Evolutionary conservation across 1,284 basidiomycete species (phyloP), one percentile per base, ranked within the genome.

Genomic region (Farysia itapuensis): DNA sequence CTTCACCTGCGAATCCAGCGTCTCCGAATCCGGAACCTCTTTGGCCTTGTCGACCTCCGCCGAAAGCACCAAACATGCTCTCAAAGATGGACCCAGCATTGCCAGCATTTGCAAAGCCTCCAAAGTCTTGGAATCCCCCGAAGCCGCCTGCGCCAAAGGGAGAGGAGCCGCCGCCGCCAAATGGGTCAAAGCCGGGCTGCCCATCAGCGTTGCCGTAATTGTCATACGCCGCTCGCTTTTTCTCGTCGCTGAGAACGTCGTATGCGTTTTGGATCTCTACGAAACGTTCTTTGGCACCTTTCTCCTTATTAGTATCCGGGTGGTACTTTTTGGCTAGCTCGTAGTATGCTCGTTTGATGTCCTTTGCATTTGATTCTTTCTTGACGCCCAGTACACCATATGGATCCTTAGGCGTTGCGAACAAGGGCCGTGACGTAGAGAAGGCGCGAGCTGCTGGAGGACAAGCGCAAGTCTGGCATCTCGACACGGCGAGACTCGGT

Each of bases 261-360:
- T 97, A 99, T 9, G 95, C 95, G 65, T 86, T 84, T 78, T 98
- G 95, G 49, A 99, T 96, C 78, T 98, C 93, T 23, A 94, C 84
- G 78, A 98, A 99, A 75, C 89, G 89, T 58, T 90, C 89, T 70
- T 90, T 88, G 0, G 94, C 90, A 36, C 82, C 82, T 69, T 89
- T 87, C 77, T 96, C 92, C 51, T 92, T 89, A 79, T 92, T 96
- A 16, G 92, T 92, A 74, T 99, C 95, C 0, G 95, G 95, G 79
- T 99, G 95, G 75, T 86, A 96, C 81, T 97, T 95, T 56, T 95
- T 89, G 22, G 95, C 95, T 59, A 99, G 86, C 89, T 96, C 83
- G 78, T 97, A 99, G 79, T 98, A 99, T 1, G 84, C 84, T 78
- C 95, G 94, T 83, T 99, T 99, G 74, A 99, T 96, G 65, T 98